Evolutionary conservation across 495 filamentous ascomycete species (phyloP).

Genomic region (Neurospora discreta): DNA sequence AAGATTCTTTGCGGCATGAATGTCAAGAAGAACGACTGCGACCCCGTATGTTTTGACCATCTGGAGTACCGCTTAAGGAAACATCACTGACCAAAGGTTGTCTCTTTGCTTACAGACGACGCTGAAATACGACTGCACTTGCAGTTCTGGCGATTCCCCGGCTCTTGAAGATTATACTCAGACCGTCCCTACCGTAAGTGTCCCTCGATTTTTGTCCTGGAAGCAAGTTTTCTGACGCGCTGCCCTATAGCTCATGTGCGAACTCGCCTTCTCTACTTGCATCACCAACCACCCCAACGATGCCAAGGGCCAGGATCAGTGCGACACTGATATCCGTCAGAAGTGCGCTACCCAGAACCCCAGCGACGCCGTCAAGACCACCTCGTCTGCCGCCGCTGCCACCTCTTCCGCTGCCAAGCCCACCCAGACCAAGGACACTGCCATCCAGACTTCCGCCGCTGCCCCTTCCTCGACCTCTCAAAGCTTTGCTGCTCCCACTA

Average conservation of each 20-base stretch:
- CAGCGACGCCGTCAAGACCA: conserved; percentile 11
- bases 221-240: neutral
- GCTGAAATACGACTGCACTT: conserved; percentile 20
- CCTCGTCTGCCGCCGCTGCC: neutral
- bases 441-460: conserved; percentile 1
- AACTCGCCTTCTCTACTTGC: conserved; percentile 20
- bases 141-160: conserved; percentile 23
- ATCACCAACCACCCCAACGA: conserved; percentile 14
- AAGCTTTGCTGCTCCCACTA: conserved; percentile 13
- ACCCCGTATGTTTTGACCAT: conserved; percentile 13
- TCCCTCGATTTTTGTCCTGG: neutral
- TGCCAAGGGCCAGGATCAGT: conserved; percentile 17
- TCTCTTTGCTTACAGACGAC: conserved; percentile 10
- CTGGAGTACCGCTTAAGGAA: neutral
- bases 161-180: conserved; percentile 27
- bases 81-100: conserved; percentile 2
- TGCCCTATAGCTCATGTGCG: conserved; percentile 20
- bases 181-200: conserved; percentile 25
- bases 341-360: conserved; percentile 26
- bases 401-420: conserved; percentile 4
- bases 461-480: neutral
- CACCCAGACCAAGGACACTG: neutral
- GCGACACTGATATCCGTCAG: conserved; percentile 21
- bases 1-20: conserved; percentile 16
- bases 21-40: conserved; percentile 16